Evolutionary conservation across 2,329 filamentous ascomycete genomes (phyloP).

Genomic region (Bipolaris gigantea): DNA sequence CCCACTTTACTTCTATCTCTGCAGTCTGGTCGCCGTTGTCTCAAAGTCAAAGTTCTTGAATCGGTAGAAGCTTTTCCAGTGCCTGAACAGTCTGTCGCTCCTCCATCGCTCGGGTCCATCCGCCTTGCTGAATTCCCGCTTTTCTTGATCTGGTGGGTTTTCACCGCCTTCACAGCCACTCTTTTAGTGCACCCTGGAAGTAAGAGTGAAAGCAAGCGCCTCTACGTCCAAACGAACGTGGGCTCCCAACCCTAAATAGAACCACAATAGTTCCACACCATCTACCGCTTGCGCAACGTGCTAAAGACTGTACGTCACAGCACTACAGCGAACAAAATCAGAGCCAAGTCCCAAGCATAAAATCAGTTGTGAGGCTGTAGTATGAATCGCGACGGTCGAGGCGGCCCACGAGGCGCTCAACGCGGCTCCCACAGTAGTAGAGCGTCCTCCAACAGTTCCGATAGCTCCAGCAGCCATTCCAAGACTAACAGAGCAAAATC

Average conservation of each 20-base stretch:
- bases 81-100: neutral
- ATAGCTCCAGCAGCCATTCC: slow-evolving; percentile 13
- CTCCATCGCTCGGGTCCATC: neutral
- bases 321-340: slow-evolving; percentile 3
- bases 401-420: slow-evolving; percentile 10
- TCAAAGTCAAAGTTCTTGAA: neutral
- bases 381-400: slow-evolving; percentile 14
- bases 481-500: slow-evolving; percentile 9
- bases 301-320: neutral
- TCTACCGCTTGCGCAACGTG: neutral
- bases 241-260: neutral
- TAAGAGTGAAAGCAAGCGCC: neutral
- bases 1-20: neutral
- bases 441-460: slow-evolving; percentile 21
- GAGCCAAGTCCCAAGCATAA: slow-evolving; percentile 6
- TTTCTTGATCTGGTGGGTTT: neutral
- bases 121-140: neutral
- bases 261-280: neutral
- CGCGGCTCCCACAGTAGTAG: slow-evolving; percentile 11
- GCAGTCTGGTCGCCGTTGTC: neutral
- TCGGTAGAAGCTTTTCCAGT: neutral
- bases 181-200: neutral
- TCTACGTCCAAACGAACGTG: neutral
- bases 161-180: neutral
- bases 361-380: neutral